Percentiles rank a stretch among this genome's conserved stretches.
Conservation (phyloP, 2,329 filamentous ascomycete species). For the Arthrobotrys musiformis region DNA sequence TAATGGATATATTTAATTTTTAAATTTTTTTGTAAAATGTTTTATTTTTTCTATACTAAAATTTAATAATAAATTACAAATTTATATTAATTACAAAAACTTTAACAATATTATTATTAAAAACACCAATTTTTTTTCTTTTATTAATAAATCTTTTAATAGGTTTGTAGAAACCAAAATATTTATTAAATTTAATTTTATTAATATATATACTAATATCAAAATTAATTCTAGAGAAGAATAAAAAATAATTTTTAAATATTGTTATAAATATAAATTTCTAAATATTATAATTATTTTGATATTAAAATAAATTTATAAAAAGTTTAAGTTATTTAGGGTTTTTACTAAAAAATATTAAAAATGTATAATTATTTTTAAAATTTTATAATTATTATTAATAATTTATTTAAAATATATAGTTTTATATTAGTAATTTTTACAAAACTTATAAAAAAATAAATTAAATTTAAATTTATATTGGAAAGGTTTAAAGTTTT, state of each 20-base stretch:
- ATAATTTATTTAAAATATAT: constrained; percentile 20
- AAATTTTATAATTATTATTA: constrained; percentile 5
- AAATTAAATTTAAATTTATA: constrained; percentile 10
- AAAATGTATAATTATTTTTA: constrained; percentile 16
- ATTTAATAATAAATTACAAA: too few relatives aligned
- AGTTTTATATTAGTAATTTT: not conserved
- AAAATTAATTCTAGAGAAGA: constrained; percentile 32
- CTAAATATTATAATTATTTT: constrained; percentile 1
- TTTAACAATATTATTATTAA: not conserved
- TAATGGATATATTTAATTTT: too few relatives aligned
- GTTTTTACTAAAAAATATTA: constrained; percentile 8
- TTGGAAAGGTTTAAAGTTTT: not conserved
- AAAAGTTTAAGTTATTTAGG: constrained; percentile 1
- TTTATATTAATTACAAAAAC: too few relatives aligned
- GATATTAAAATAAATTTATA: constrained; percentile 5
- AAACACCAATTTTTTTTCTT: constrained; percentile 2
- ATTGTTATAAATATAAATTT: too few relatives aligned
- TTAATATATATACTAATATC: constrained; percentile 35
- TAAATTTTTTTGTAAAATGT: too few relatives aligned
- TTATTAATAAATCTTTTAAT: constrained; percentile 29
- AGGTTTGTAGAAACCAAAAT: constrained; percentile 10
- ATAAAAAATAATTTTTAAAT: too few relatives aligned
- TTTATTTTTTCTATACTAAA: too few relatives aligned
- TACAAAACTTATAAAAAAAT: too few relatives aligned
- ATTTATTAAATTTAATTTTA: constrained; percentile 44